A percentile compares a stretch with the other conserved stretches of the same genome.
Evolutionary conservation across 2,329 filamentous ascomycete species (phyloP).

Genomic region (Fusarium tanahbumbuense): DNA sequence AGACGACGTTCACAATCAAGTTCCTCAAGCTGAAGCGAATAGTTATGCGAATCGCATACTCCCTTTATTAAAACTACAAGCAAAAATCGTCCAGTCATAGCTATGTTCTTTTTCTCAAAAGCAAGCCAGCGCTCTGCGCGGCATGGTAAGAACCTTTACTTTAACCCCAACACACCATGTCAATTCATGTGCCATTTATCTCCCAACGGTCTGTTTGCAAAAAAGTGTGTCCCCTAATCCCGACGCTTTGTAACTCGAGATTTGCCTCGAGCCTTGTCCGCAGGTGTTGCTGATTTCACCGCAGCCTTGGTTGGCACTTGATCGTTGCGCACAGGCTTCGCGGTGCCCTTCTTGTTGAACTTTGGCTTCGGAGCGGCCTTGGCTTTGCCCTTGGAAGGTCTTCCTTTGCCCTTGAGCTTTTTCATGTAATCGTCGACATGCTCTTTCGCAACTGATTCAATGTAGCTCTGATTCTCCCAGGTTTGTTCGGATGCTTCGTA

Average conservation of each 20-base stretch:
- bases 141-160: not conserved
- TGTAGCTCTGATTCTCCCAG: slow-evolving; percentile 46
- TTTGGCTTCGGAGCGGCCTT: not conserved
- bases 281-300: not conserved
- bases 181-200: not conserved
- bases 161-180: not conserved
- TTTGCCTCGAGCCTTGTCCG: slow-evolving; percentile 2
- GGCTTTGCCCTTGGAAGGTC: not conserved
- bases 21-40: no score
- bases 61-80: slow-evolving; percentile 12
- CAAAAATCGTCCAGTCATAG: slow-evolving; percentile 20
- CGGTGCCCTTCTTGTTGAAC: not conserved
- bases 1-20: no score
- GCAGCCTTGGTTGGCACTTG: not conserved
- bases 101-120: not conserved
- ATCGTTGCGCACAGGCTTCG: not conserved
- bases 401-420: not conserved
- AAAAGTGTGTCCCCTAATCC: not conserved
- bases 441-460: slow-evolving; percentile 46
- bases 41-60: not conserved
- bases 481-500: slow-evolving; percentile 46
- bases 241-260: slow-evolving; percentile 2
- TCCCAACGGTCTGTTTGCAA: not conserved
- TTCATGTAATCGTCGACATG: slow-evolving; percentile 46
- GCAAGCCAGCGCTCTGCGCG: not conserved